These are phyloP conservation scores for Brachypodium distachyon DNA, from an alignment of 202 grass and related monocot species.

Conservation along the genomic window DNA sequence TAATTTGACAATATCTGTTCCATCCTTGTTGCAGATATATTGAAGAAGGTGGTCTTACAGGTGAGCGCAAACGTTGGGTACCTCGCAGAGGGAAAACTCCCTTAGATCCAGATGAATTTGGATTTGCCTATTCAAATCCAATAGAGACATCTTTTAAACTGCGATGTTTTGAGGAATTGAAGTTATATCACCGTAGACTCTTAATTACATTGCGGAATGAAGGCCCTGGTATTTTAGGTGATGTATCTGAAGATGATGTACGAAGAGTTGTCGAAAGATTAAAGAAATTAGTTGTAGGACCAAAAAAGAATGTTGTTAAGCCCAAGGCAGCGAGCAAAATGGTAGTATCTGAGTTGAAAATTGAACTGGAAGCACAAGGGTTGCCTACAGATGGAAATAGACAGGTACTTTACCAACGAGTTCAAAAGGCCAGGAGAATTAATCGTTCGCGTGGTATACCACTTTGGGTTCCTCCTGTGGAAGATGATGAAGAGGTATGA, in stretches of 20 bases:
- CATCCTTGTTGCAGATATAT: constrained; percentile 50
- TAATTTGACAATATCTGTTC: neutral
- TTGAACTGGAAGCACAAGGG: constrained; percentile 89
- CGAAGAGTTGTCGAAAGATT: constrained; percentile 68
- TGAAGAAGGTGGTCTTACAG: constrained; percentile 95
- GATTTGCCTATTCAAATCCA: constrained; percentile 91
- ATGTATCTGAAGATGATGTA: constrained; percentile 68
- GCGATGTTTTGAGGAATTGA: constrained; percentile 69
- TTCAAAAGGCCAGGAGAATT: constrained; percentile 98
- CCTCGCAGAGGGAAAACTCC: constrained; percentile 85
- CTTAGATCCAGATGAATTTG: constrained; percentile 86
- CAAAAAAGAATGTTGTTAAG: constrained; percentile 68
- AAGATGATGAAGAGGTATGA: constrained; percentile 79
- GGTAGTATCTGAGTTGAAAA: constrained; percentile 89
- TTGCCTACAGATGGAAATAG: constrained; percentile 93
- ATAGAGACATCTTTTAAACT: constrained; percentile 90
- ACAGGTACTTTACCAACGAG: constrained; percentile 91
- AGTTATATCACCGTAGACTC: constrained; percentile 70
- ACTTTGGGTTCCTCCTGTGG: constrained; percentile 93
- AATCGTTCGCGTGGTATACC: constrained; percentile 86
- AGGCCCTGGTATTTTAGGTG: constrained; percentile 83
- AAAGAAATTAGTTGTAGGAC: constrained; percentile 66
- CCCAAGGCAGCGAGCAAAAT: constrained; percentile 98
- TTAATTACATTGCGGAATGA: constrained; percentile 75
- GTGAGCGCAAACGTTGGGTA: constrained; percentile 95